These are phyloP conservation scores for Fusarium dlaminii DNA, from an alignment of 2,329 filamentous ascomycete genomes.

Conservation along the genomic window DNA sequence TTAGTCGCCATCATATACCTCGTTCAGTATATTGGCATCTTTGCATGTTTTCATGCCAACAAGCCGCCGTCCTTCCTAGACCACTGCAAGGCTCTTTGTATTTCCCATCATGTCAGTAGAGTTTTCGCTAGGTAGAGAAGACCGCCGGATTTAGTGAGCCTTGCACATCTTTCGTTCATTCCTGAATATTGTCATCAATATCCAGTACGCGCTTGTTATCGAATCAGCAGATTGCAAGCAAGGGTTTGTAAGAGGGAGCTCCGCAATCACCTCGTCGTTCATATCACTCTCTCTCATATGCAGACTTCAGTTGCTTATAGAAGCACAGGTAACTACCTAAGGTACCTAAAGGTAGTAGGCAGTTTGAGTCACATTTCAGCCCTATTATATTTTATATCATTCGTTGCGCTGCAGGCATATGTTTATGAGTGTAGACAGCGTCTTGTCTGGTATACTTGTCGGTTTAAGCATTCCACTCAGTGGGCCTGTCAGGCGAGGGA, in stretches of 20 bases:
- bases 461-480: neutral
- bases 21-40: neutral
- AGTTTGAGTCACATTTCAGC: conserved; percentile 1
- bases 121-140: conserved; percentile 10
- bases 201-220: conserved; percentile 13
- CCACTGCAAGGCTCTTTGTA: neutral
- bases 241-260: neutral
- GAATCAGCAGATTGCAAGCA: conserved; percentile 12
- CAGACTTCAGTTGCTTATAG: neutral
- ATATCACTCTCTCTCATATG: neutral
- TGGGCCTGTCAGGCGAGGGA: neutral
- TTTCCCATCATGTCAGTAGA: neutral
- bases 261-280: neutral
- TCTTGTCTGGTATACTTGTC: neutral
- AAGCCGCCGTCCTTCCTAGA: neutral
- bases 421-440: neutral
- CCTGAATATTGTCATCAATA: conserved; percentile 1
- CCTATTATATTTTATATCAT: neutral
- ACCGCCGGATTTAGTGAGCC: neutral
- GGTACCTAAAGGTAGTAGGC: neutral
- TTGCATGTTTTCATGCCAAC: neutral
- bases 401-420: neutral
- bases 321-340: neutral
- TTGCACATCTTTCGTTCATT: neutral
- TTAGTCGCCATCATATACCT: neutral